These are phyloP conservation scores for Globisporangium solare DNA, from an alignment of 352 stramenopile genomes.

Conservation along the genomic window DNA sequence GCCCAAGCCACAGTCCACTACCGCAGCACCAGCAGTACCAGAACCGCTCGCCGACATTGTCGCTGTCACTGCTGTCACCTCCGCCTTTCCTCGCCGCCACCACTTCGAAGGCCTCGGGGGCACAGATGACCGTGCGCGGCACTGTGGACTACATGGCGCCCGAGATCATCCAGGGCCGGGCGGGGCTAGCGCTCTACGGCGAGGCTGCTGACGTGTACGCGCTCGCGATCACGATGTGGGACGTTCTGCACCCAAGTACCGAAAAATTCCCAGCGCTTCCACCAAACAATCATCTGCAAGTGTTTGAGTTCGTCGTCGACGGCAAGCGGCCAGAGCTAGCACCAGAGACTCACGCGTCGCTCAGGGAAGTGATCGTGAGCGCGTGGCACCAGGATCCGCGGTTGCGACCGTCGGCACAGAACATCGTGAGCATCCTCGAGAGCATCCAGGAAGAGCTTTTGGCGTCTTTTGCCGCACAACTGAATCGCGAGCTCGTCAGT, in stretches of 20 bases:
- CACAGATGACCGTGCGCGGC: slow-evolving; percentile 55
- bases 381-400: slow-evolving; percentile 17
- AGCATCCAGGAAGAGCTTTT: slow-evolving; percentile 20
- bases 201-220: slow-evolving; percentile 73
- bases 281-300: slow-evolving; percentile 28
- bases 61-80: slow-evolving; percentile 1
- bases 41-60: not conserved
- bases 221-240: slow-evolving; percentile 73
- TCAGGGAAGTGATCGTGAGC: slow-evolving; percentile 19
- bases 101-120: slow-evolving; percentile 10
- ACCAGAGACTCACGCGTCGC: not conserved
- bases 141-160: slow-evolving; percentile 81
- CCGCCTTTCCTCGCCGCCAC: slow-evolving; percentile 4
- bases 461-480: slow-evolving; percentile 5
- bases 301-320: slow-evolving; percentile 36
- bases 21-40: slow-evolving; percentile 1
- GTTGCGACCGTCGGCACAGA: slow-evolving; percentile 17
- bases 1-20: not conserved
- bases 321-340: slow-evolving; percentile 27
- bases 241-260: slow-evolving; percentile 47
- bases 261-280: slow-evolving; percentile 38
- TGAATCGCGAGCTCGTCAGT: slow-evolving; percentile 6
- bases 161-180: slow-evolving; percentile 71
- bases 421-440: slow-evolving; percentile 23
- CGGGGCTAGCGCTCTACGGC: slow-evolving; percentile 41